Percentiles rank a stretch among this genome's conserved stretches.
These are phyloP conservation scores for Proliferodiscus dingleyae DNA, from an alignment of 2,329 filamentous ascomycete species.

Conservation along the genomic window DNA sequence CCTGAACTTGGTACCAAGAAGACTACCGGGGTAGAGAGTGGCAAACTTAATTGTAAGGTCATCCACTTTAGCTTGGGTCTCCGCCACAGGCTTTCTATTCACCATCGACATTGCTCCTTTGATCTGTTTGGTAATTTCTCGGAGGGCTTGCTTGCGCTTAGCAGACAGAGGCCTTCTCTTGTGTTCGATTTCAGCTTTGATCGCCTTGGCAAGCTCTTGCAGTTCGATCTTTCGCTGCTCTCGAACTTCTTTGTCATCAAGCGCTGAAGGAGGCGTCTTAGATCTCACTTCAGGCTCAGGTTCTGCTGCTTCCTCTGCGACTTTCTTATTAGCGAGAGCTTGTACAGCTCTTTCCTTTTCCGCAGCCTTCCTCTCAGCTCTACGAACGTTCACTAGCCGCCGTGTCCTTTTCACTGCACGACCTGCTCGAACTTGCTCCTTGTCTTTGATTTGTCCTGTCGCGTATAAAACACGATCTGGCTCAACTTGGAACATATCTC, in stretches of 20 bases:
- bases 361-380: slow-evolving; percentile 18
- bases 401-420: slow-evolving; percentile 12
- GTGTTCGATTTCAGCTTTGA: slow-evolving; percentile 49
- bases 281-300: slow-evolving; percentile 8
- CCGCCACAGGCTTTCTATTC: slow-evolving; percentile 44
- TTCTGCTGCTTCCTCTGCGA: slow-evolving; percentile 19
- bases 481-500: slow-evolving; percentile 97
- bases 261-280: slow-evolving; percentile 7
- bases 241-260: slow-evolving; percentile 28
- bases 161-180: slow-evolving; percentile 51
- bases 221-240: slow-evolving; percentile 24
- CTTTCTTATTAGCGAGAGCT: slow-evolving; percentile 21
- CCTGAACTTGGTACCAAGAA: too few relatives aligned
- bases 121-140: slow-evolving; percentile 59
- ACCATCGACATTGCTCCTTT: slow-evolving; percentile 31
- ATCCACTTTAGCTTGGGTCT: slow-evolving; percentile 41
- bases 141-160: slow-evolving; percentile 70
- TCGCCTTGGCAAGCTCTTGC: slow-evolving; percentile 30
- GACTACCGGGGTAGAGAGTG: not conserved
- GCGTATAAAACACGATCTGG: slow-evolving; percentile 82
- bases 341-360: slow-evolving; percentile 15
- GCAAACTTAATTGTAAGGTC: slow-evolving; percentile 49
- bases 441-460: slow-evolving; percentile 68
- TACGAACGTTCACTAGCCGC: slow-evolving; percentile 13
- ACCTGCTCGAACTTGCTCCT: slow-evolving; percentile 19